Evolutionary conservation across 331 rosid species (phyloP).

Genomic region (Malus hybrid): DNA sequence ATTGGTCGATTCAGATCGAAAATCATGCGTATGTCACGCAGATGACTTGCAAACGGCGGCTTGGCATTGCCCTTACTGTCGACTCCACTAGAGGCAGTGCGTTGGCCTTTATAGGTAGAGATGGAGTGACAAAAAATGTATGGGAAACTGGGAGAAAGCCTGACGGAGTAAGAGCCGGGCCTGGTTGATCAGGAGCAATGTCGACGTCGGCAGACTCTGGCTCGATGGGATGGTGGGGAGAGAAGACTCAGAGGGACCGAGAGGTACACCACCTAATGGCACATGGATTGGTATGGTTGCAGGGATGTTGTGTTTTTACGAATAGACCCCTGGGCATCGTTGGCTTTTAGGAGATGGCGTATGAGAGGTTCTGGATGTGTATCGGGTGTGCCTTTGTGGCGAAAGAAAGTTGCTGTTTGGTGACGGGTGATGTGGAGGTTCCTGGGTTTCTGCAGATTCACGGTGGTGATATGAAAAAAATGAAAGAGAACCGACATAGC

Average conservation of each 20-base stretch:
- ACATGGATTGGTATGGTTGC: no score
- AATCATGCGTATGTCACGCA: slow-evolving; percentile 44
- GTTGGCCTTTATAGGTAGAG: not conserved
- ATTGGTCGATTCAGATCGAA: slow-evolving; percentile 51
- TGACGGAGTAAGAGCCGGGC: slow-evolving; percentile 24
- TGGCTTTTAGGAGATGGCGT: no score
- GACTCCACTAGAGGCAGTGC: slow-evolving; percentile 12
- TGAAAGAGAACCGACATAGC: no score
- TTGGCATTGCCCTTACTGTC: slow-evolving; percentile 1
- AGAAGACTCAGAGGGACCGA: slow-evolving; percentile 38
- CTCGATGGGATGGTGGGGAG: slow-evolving; percentile 50
- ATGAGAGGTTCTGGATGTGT: slow-evolving; percentile 4
- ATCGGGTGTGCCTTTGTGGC: not conserved
- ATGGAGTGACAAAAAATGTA: slow-evolving; percentile 1
- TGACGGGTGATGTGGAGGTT: not conserved
- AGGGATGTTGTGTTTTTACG: no score
- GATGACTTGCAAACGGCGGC: slow-evolving; percentile 33
- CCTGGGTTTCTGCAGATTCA: no score
- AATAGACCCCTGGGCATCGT: no score
- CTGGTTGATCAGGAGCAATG: slow-evolving; percentile 20
- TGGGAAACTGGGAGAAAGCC: slow-evolving; percentile 23
- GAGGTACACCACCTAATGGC: slow-evolving; percentile 2
- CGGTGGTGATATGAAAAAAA: no score
- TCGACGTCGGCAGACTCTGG: slow-evolving; percentile 42
- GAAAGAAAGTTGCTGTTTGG: not conserved